Evolutionary conservation across 164 flowering plant species (phyloP).

Genomic region (Echeveria elegans): DNA sequence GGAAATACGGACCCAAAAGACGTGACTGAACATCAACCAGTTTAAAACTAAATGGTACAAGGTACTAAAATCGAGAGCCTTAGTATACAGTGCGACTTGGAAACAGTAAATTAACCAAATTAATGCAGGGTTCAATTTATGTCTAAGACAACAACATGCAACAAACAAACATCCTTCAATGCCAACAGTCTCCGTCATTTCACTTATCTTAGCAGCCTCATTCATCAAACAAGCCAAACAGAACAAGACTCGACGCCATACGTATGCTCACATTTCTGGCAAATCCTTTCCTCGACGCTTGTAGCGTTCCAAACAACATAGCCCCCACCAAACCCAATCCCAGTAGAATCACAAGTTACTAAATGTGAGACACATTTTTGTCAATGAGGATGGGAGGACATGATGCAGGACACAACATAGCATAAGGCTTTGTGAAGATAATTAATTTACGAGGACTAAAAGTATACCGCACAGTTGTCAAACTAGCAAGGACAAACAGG

Average conservation of each 20-base stretch:
- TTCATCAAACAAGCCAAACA: constrained; percentile 3
- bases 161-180: neutral
- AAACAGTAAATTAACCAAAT: too few species aligned
- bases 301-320: neutral
- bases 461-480: constrained; percentile 1
- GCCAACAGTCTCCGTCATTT: neutral
- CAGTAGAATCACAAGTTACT: neutral
- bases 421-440: neutral
- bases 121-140: neutral
- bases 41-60: too few species aligned
- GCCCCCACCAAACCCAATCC: neutral
- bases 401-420: neutral
- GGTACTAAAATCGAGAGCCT: too few species aligned
- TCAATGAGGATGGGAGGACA: neutral
- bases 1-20: too few species aligned
- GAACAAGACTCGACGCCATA: neutral
- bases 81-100: too few species aligned
- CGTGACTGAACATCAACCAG: too few species aligned
- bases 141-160: neutral
- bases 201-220: neutral
- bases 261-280: neutral
- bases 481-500: neutral
- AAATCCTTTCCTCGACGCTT: neutral
- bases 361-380: neutral
- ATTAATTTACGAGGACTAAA: neutral